Evolutionary conservation across 2,329 filamentous ascomycete species (phyloP).

Genomic region (Botrytis porri): DNA sequence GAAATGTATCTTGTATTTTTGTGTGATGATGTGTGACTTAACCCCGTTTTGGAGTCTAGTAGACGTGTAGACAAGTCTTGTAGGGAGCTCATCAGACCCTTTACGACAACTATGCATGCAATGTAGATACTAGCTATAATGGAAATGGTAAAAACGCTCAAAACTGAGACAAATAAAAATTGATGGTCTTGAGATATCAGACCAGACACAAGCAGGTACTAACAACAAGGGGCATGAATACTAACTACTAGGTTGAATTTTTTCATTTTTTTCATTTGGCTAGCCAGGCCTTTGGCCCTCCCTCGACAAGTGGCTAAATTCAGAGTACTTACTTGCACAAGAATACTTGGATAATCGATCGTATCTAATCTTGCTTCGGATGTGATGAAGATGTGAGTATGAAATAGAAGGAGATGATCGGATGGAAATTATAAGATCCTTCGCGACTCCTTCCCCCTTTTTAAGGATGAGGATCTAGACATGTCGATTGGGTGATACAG

Average conservation of each 20-base stretch:
- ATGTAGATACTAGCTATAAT: not conserved
- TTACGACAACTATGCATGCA: not conserved
- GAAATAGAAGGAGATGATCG: not conserved
- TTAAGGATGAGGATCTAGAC: not conserved
- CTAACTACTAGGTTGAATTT: not conserved
- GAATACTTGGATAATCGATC: not conserved
- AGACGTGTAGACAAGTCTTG: not conserved
- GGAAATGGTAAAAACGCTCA: not conserved
- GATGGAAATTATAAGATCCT: not conserved
- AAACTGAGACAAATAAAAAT: not conserved
- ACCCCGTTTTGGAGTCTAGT: not conserved
- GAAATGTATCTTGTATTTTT: not conserved
- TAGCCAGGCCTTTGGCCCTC: not conserved
- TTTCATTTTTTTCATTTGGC: not conserved
- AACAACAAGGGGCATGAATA: not conserved
- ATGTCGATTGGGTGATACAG: not conserved
- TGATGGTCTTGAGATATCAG: not conserved
- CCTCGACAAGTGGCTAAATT: not conserved
- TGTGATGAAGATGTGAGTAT: not conserved
- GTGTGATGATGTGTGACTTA: not conserved
- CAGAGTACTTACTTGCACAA: not conserved
- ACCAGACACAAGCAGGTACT: not conserved
- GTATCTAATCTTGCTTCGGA: not conserved
- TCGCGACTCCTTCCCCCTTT: not conserved
- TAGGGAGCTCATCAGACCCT: not conserved